Percentiles rank a stretch among this genome's conserved stretches.
phyloP scores from a whole-genome alignment of 2,329 filamentous ascomycete genomes.

The Hysterium pulicare region DNA sequence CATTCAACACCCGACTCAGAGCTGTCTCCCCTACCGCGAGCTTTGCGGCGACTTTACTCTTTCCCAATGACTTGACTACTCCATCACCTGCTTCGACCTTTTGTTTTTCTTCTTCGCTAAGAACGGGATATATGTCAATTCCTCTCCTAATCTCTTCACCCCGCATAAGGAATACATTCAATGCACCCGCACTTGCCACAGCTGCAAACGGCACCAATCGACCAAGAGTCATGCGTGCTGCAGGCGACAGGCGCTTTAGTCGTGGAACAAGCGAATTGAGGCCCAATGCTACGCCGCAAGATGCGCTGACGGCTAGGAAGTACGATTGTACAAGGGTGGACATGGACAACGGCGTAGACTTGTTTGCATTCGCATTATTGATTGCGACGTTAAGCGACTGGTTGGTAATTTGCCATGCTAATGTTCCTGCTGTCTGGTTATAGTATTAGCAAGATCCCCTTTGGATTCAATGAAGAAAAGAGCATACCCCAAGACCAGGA shows the following conservation, averaged over 20 bases:
- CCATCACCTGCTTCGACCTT: conserved; percentile 61
- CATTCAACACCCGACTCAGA: conserved; percentile 84
- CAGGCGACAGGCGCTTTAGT: conserved; percentile 70
- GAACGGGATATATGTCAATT: conserved; percentile 86
- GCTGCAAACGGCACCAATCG: conserved; percentile 96
- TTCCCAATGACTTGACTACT: conserved; percentile 68
- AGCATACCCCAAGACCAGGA: conserved; percentile 70
- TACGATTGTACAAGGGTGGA: conserved; percentile 85
- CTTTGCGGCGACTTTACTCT: conserved; percentile 81
- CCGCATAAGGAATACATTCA: conserved; percentile 98
- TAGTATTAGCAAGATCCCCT: too few relatives aligned
- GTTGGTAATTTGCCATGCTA: conserved; percentile 94
- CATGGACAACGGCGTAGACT: conserved; percentile 82
- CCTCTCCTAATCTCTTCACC: conserved; percentile 90
- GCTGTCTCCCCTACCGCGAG: conserved; percentile 92
- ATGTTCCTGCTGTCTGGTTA: conserved; percentile 70
- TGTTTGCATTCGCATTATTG: conserved; percentile 97
- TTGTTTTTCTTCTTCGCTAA: conserved; percentile 66
- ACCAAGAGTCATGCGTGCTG: conserved; percentile 70
- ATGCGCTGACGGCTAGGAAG: conserved; percentile 84
- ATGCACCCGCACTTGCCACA: conserved; percentile 81
- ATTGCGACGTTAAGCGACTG: conserved; percentile 98
- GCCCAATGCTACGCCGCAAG: conserved; percentile 88
- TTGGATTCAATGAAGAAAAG: too few relatives aligned
- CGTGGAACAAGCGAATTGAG: conserved; percentile 87